Evolutionary conservation across 345 rosid species (phyloP).

Genomic region (Heritiera littoralis): DNA sequence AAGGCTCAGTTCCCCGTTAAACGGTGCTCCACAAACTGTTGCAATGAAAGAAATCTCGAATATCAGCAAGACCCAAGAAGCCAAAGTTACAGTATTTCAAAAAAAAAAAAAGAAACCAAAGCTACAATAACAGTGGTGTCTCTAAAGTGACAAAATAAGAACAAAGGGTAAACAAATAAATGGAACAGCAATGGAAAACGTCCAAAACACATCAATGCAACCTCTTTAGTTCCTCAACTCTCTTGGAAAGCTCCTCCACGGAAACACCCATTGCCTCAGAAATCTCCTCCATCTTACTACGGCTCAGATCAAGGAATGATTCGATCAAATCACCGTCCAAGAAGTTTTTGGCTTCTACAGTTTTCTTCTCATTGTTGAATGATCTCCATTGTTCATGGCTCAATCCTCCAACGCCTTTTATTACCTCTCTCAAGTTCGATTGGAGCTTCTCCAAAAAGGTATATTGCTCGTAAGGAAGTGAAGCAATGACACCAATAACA

Average conservation of each 20-base stretch:
- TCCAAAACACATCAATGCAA: constrained; percentile 53
- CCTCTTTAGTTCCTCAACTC: constrained; percentile 86
- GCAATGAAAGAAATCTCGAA: background rate
- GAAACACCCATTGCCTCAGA: constrained; percentile 63
- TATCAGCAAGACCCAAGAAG: background rate
- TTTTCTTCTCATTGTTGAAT: constrained; percentile 84
- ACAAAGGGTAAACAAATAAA: background rate
- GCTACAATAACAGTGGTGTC: background rate
- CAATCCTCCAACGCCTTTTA: constrained; percentile 93
- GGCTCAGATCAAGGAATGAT: constrained; percentile 76
- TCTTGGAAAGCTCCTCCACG: constrained; percentile 83
- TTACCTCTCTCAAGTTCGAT: constrained; percentile 73
- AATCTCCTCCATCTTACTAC: constrained; percentile 75
- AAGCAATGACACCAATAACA: constrained; percentile 89
- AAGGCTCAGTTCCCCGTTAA: too few species aligned
- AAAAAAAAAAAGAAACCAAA: background rate
- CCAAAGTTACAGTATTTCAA: too few species aligned
- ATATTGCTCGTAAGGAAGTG: constrained; percentile 79
- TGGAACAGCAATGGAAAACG: background rate
- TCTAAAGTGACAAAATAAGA: background rate
- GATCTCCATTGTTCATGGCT: constrained; percentile 96
- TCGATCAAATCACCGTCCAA: constrained; percentile 87
- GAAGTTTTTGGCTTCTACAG: constrained; percentile 71
- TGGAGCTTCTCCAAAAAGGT: constrained; percentile 78
- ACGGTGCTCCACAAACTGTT: too few species aligned